phyloP scores from a whole-genome alignment of 2,329 filamentous ascomycete species.

The Cryphonectria carpinicola region DNA sequence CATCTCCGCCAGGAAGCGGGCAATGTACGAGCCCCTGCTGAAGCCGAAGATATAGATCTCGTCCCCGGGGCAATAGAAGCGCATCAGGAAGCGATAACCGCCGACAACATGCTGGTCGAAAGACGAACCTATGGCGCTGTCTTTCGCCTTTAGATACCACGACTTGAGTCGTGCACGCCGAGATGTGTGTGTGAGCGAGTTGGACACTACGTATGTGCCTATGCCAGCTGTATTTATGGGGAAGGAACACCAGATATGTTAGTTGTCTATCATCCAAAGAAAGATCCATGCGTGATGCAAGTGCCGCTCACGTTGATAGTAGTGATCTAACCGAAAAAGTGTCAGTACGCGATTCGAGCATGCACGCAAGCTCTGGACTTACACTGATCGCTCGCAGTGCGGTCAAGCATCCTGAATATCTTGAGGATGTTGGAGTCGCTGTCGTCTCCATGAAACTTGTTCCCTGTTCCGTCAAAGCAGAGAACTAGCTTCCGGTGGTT shows the following conservation, averaged over 20 bases:
- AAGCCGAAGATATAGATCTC: slow-evolving; percentile 77
- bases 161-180: slow-evolving; percentile 61
- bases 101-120: slow-evolving; percentile 85
- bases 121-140: slow-evolving; percentile 77
- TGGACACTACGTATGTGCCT: slow-evolving; percentile 71
- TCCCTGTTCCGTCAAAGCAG: slow-evolving; percentile 67
- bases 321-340: slow-evolving; percentile 48
- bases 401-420: slow-evolving; percentile 71
- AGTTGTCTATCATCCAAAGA: slow-evolving; percentile 19
- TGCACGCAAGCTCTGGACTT: slow-evolving; percentile 32
- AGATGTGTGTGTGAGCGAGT: slow-evolving; percentile 61
- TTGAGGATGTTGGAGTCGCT: slow-evolving; percentile 70
- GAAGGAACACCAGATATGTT: not conserved
- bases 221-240: slow-evolving; percentile 58
- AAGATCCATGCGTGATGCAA: not conserved
- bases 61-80: slow-evolving; percentile 67
- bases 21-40: slow-evolving; percentile 73
- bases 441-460: slow-evolving; percentile 66
- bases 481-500: slow-evolving; percentile 55
- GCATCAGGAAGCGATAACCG: slow-evolving; percentile 80
- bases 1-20: slow-evolving; percentile 80
- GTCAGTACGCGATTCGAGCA: not conserved
- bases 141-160: slow-evolving; percentile 74
- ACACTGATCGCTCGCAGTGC: slow-evolving; percentile 64
- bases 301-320: slow-evolving; percentile 60